Conservation (phyloP, 495 filamentous ascomycete genomes). For the Thermochaetoides thermophila region DNA sequence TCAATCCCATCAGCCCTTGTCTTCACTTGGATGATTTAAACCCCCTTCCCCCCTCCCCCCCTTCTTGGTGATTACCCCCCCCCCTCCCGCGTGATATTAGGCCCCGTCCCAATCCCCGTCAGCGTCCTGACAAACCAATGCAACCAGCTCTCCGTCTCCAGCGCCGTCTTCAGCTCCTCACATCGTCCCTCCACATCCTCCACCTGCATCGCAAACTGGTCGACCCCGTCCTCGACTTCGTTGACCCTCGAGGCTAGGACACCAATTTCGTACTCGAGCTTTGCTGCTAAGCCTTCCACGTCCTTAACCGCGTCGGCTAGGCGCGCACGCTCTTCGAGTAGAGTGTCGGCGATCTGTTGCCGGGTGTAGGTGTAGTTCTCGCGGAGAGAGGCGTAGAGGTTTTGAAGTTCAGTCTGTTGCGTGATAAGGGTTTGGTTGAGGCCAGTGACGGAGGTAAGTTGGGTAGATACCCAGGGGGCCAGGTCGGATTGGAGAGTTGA, state of each 20-base stretch:
- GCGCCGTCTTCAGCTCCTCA: conserved; percentile 49
- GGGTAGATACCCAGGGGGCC: conserved; percentile 50
- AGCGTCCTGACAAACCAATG: conserved; percentile 44
- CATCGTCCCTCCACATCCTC: conserved; percentile 61
- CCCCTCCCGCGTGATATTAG: conserved; percentile 31
- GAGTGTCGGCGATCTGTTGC: conserved; percentile 48
- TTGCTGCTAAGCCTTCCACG: conserved; percentile 68
- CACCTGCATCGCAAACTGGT: conserved; percentile 70
- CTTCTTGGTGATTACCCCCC: background rate
- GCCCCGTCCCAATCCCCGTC: conserved; percentile 44
- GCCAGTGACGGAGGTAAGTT: conserved; percentile 45
- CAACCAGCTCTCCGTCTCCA: conserved; percentile 46
- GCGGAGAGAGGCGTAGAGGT: conserved; percentile 49
- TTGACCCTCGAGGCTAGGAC: conserved; percentile 67
- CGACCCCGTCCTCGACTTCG: conserved; percentile 74
- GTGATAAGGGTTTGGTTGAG: conserved; percentile 45
- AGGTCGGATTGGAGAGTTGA: conserved; percentile 34
- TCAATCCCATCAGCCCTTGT: no score
- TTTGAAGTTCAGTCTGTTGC: conserved; percentile 51
- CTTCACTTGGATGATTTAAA: no score
- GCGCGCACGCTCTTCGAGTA: conserved; percentile 48
- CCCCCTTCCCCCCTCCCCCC: background rate
- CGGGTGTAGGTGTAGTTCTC: conserved; percentile 49
- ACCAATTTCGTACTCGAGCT: conserved; percentile 87
- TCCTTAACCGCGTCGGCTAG: conserved; percentile 65